Conservation (phyloP, 2,329 filamentous ascomycete genomes). For the Pseudofabraea citricarpa region DNA sequence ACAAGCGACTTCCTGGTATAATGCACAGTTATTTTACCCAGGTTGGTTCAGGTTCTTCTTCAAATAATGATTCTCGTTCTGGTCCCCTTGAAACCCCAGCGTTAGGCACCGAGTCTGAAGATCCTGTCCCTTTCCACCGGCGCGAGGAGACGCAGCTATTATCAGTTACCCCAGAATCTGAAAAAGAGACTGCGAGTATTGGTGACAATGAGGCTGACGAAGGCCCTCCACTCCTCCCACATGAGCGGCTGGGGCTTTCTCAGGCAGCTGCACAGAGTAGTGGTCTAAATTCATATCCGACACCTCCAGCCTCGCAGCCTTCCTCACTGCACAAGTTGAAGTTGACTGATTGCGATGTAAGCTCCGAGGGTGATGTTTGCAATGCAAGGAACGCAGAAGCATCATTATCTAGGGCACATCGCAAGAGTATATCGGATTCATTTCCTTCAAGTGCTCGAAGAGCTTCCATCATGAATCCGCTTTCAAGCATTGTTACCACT, state of each 20-base stretch:
- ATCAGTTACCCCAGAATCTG: constrained; percentile 21
- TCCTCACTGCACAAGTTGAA: constrained; percentile 39
- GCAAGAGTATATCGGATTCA: constrained; percentile 40
- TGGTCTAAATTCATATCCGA: constrained; percentile 44
- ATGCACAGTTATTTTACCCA: constrained; percentile 95
- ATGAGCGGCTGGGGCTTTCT: constrained; percentile 19
- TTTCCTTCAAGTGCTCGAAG: constrained; percentile 37
- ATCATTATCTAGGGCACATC: constrained; percentile 24
- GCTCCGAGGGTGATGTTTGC: constrained; percentile 33
- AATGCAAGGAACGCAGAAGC: constrained; percentile 29
- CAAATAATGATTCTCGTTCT: constrained; percentile 21
- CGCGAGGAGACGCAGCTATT: constrained; percentile 18
- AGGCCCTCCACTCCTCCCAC: constrained; percentile 13
- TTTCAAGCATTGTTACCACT: constrained; percentile 60
- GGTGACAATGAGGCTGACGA: constrained; percentile 17
- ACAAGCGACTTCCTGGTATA: constrained; percentile 94
- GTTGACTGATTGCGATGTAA: constrained; percentile 31
- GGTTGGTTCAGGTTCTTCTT: constrained; percentile 87
- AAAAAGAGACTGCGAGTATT: constrained; percentile 18
- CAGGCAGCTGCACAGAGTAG: constrained; percentile 17
- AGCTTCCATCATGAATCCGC: constrained; percentile 47
- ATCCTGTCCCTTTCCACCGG: constrained; percentile 13
- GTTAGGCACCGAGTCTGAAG: constrained; percentile 15
- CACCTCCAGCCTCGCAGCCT: constrained; percentile 49
- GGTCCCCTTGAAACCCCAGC: constrained; percentile 25